Percentiles rank a stretch among this genome's conserved stretches.
These are phyloP conservation scores for Helotiales sp. DNA, from an alignment of 2,329 filamentous ascomycete species.

Conservation along the genomic window DNA sequence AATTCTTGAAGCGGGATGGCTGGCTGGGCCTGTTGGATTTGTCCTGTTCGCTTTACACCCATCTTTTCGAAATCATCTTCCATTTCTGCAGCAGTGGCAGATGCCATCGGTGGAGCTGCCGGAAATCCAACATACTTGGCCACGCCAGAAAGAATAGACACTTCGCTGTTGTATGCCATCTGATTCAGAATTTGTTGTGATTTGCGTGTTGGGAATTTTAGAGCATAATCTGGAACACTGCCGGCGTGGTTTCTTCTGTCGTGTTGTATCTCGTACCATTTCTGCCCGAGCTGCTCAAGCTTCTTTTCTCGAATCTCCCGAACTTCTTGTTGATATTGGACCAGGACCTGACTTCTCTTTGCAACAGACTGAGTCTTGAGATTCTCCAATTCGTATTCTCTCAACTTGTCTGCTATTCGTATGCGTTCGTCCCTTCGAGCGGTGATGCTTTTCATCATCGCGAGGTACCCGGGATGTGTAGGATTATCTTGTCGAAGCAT, in stretches of 20 bases:
- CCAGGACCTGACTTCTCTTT: slow-evolving; percentile 82
- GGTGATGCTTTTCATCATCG: slow-evolving; percentile 87
- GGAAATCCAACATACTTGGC: slow-evolving; percentile 97
- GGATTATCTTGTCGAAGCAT: slow-evolving; percentile 63
- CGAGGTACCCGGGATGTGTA: slow-evolving; percentile 90
- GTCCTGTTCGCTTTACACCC: slow-evolving; percentile 63
- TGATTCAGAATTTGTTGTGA: slow-evolving; percentile 83
- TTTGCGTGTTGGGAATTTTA: slow-evolving; percentile 78
- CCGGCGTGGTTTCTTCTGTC: slow-evolving; percentile 81
- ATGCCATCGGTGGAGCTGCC: slow-evolving; percentile 82
- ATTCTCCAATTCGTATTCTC: slow-evolving; percentile 74
- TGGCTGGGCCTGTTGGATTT: slow-evolving; percentile 28
- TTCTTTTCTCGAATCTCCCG: slow-evolving; percentile 82
- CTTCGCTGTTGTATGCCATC: slow-evolving; percentile 91
- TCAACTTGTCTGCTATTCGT: slow-evolving; percentile 72
- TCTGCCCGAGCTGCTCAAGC: slow-evolving; percentile 80
- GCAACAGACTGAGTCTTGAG: slow-evolving; percentile 78
- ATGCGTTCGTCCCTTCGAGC: slow-evolving; percentile 82
- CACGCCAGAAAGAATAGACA: slow-evolving; percentile 86
- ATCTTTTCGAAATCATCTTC: slow-evolving; percentile 90
- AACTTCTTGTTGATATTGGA: slow-evolving; percentile 86
- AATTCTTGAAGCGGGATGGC: slow-evolving; percentile 42
- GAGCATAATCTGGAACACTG: slow-evolving; percentile 79
- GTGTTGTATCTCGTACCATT: slow-evolving; percentile 92
- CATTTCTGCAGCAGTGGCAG: slow-evolving; percentile 73